phyloP scores from a whole-genome alignment of 2,329 filamentous ascomycete genomes.

The Hypoxylon sp. region DNA sequence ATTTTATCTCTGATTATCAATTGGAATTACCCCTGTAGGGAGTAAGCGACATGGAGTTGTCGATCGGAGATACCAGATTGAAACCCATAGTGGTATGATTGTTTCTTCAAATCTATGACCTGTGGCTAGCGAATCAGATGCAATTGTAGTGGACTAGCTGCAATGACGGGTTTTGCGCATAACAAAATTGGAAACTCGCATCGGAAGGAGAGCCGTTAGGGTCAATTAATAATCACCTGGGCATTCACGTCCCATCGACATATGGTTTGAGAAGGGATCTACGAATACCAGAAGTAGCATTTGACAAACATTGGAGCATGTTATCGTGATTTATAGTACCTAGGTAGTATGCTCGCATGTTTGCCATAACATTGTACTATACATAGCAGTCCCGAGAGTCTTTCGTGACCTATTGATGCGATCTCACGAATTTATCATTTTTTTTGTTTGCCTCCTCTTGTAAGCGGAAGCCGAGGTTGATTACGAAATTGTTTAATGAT shows the following conservation, averaged over 20 bases:
- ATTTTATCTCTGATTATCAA: conserved; percentile 23
- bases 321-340: neutral
- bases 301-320: neutral
- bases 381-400: neutral
- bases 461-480: conserved; percentile 26
- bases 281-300: conserved; percentile 1
- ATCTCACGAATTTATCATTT: neutral
- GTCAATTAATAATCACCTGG: conserved; percentile 1
- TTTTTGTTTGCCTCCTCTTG: neutral
- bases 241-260: conserved; percentile 25
- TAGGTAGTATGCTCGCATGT: neutral
- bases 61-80: conserved; percentile 1
- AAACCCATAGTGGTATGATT: neutral
- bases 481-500: conserved; percentile 15
- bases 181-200: conserved; percentile 2
- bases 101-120: conserved; percentile 4
- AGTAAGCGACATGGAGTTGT: neutral
- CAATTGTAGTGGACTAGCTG: neutral
- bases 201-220: neutral
- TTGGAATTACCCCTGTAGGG: neutral
- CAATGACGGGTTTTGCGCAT: conserved; percentile 14
- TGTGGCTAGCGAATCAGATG: conserved; percentile 3
- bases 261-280: conserved; percentile 14
- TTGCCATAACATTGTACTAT: neutral
- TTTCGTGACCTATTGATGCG: conserved; percentile 1